Evolutionary conservation across 1,284 basidiomycete species (phyloP).

Genomic region (Anthracocystis panici-leucophaei): DNA sequence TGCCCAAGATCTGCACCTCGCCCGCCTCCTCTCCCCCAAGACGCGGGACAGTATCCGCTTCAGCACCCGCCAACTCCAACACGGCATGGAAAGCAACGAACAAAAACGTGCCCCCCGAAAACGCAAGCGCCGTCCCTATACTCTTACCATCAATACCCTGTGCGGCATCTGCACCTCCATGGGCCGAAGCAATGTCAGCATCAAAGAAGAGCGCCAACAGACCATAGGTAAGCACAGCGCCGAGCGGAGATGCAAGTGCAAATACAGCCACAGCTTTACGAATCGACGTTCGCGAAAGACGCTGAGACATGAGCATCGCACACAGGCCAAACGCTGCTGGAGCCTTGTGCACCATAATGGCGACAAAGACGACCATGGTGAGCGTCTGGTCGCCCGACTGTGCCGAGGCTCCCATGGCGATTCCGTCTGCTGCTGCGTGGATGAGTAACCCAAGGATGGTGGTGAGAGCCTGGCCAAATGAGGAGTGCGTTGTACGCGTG

Average conservation of each 20-base stretch:
- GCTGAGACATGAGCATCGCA: constrained; percentile 63
- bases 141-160: constrained; percentile 47
- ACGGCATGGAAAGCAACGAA: constrained; percentile 83
- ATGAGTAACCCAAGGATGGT: constrained; percentile 62
- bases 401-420: constrained; percentile 65
- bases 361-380: constrained; percentile 63
- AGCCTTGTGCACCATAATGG: constrained; percentile 69
- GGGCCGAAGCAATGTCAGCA: background rate
- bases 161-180: background rate
- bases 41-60: constrained; percentile 29
- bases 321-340: constrained; percentile 66
- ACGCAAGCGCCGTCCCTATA: constrained; percentile 80
- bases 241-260: constrained; percentile 56
- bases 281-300: constrained; percentile 46
- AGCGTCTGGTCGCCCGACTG: constrained; percentile 54
- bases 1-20: constrained; percentile 39
- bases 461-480: constrained; percentile 53
- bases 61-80: constrained; percentile 54
- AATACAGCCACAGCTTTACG: constrained; percentile 58
- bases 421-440: constrained; percentile 65
- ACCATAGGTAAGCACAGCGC: constrained; percentile 53
- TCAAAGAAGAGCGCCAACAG: constrained; percentile 30
- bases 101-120: constrained; percentile 91
- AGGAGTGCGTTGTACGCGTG: background rate
- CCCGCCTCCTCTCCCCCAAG: constrained; percentile 1